Base-by-base conservation (phyloP, 768 basidiomycete species). In the Tylopilus vinaceipallidus region DNA sequence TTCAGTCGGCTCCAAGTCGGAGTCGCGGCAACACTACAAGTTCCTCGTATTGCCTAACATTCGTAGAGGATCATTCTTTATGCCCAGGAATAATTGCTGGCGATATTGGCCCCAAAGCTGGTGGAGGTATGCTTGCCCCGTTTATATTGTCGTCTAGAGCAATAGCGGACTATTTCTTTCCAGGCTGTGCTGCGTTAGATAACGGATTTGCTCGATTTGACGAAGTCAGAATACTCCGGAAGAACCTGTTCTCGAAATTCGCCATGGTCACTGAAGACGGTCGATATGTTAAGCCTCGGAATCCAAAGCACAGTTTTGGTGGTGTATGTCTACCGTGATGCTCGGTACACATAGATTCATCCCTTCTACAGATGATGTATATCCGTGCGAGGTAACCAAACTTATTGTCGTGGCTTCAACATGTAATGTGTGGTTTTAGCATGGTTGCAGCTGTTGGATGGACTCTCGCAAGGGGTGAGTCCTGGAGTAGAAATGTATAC, bases 171-270 rank as follows among this genome's bases (percentile, higher is more conserved):
- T 22, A 46, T 7, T 39, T 20, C n/a, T n/a, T n/a, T n/a, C 7
- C 3, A 83, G 84, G 87, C 10, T 79, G 58, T 45, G 65, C 74
- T 9, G 58, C 81, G 0, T 71, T 74, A 0, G 88, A 90, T 55
- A 82, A 88, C 49, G 88, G 88, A 3, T 90, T 79, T 52, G 84
- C 81, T 7, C 73, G 76, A 16, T 88, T 88, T 51, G 63, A 82
- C 53, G 83, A 75, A 53, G 77, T 87, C 39, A 76, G 82, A 9
- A 82, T 88, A 43, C 84, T 86, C 2, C 77, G 81, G 42, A 78
- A 76, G 50, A 71, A 86, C 37, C 89, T 91, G 86, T 77, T 91
- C 6, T 84, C 82, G 36, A 82, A 80, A 45, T 90, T 88, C 53
- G 83, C 88, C 1, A 75, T 75, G 40, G 83, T 91, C 35, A 84